Percentiles rank a stretch among this genome's conserved stretches.
Conservation (phyloP, 2,329 filamentous ascomycete genomes). For the Myriosclerotinia scirpicola region DNA sequence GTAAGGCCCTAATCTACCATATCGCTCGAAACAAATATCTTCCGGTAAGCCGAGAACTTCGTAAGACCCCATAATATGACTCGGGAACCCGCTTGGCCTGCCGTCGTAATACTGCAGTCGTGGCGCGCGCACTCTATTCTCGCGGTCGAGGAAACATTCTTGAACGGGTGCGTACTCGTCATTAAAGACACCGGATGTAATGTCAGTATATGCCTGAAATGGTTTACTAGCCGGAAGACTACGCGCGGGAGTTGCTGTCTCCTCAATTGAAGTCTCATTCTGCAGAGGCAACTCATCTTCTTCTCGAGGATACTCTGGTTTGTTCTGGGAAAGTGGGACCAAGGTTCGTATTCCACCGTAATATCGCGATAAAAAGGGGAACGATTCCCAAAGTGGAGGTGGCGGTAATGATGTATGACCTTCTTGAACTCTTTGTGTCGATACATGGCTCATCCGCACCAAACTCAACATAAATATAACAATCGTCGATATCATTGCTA, state of each 20-base stretch:
- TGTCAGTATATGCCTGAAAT: conserved; percentile 63
- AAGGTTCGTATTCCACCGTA: conserved; percentile 82
- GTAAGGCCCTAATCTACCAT: conserved; percentile 84
- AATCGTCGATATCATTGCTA: conserved; percentile 67
- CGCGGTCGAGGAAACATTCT: conserved; percentile 76
- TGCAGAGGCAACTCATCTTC: conserved; percentile 57
- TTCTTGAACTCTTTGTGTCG: conserved; percentile 60
- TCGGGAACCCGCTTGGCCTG: conserved; percentile 79
- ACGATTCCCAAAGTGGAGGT: conserved; percentile 76
- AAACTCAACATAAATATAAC: conserved; percentile 76
- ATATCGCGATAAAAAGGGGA: conserved; percentile 82
- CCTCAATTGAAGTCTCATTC: conserved; percentile 40
- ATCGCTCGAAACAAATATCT: conserved; percentile 91
- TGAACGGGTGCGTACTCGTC: conserved; percentile 53
- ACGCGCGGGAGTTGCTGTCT: conserved; percentile 42
- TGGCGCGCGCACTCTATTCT: conserved; percentile 66
- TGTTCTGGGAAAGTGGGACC: conserved; percentile 63
- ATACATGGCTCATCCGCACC: conserved; percentile 69
- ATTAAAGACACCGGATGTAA: conserved; percentile 50
- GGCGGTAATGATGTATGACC: conserved; percentile 60
- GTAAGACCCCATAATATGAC: conserved; percentile 84
- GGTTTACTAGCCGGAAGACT: conserved; percentile 50
- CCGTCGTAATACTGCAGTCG: conserved; percentile 72
- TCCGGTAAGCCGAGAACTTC: conserved; percentile 74
- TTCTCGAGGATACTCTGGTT: conserved; percentile 75